Percentiles rank a stretch among this genome's conserved stretches.
phyloP scores from a whole-genome alignment of 2,329 filamentous ascomycete species.

The Pseudogymnoascus sp. region DNA sequence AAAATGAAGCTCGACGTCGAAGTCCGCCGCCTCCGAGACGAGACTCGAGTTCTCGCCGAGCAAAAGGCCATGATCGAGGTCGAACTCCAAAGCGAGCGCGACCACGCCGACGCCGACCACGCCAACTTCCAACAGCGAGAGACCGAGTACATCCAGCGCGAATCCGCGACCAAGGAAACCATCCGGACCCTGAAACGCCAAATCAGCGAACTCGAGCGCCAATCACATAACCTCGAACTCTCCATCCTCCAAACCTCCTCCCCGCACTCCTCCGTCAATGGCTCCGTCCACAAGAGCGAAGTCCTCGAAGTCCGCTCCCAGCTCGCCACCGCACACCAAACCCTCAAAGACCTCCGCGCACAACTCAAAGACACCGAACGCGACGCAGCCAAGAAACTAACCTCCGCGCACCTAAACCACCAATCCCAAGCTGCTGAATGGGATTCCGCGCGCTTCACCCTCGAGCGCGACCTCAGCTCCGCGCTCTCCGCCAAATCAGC shows the following conservation, averaged over 20 bases:
- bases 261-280: slow-evolving; percentile 36
- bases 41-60: slow-evolving; percentile 48
- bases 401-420: slow-evolving; percentile 40
- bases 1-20: slow-evolving; percentile 61
- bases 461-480: slow-evolving; percentile 36
- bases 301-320: slow-evolving; percentile 50
- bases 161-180: slow-evolving; percentile 51
- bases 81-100: slow-evolving; percentile 57
- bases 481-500: slow-evolving; percentile 38
- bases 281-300: slow-evolving; percentile 48
- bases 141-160: slow-evolving; percentile 55
- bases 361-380: slow-evolving; percentile 42
- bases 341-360: slow-evolving; percentile 44
- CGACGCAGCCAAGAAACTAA: slow-evolving; percentile 30
- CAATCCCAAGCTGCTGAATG: slow-evolving; percentile 36
- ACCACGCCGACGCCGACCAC: slow-evolving; percentile 45
- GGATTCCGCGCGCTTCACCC: slow-evolving; percentile 25
- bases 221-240: slow-evolving; percentile 55
- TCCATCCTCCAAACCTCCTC: slow-evolving; percentile 39
- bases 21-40: slow-evolving; percentile 54
- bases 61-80: slow-evolving; percentile 51
- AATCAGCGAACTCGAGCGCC: slow-evolving; percentile 57
- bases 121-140: slow-evolving; percentile 42
- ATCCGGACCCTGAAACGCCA: slow-evolving; percentile 56
- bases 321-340: slow-evolving; percentile 50